phyloP scores from a whole-genome alignment of 176 grass and related monocot species.

The Ananas comosus region DNA sequence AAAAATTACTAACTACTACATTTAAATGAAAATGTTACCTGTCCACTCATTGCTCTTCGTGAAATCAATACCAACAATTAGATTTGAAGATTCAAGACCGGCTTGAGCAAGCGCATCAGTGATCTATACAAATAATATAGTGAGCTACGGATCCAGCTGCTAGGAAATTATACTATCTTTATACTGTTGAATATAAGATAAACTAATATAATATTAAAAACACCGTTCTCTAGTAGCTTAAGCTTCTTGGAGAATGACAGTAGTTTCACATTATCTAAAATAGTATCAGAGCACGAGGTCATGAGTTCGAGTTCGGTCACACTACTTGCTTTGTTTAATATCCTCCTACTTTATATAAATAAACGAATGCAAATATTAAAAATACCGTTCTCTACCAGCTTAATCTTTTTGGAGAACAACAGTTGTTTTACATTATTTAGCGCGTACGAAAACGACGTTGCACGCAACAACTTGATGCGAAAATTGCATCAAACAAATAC shows the following conservation, averaged over 20 bases:
- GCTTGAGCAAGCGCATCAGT: constrained; percentile 59
- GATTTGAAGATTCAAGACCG: constrained; percentile 72
- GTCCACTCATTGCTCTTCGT: constrained; percentile 83
- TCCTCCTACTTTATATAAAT: background rate
- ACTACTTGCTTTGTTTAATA: background rate
- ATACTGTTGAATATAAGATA: background rate
- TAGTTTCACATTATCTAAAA: background rate
- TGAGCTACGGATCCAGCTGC: background rate
- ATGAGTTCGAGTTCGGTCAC: background rate
- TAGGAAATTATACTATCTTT: background rate
- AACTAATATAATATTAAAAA: background rate
- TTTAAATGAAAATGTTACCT: constrained; percentile 32
- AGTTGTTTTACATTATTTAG: too few relatives aligned
- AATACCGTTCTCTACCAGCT: background rate
- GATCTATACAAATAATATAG: constrained; percentile 38
- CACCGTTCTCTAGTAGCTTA: background rate
- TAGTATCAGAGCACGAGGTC: background rate
- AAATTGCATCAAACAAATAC: constrained; percentile 21
- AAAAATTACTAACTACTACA: background rate
- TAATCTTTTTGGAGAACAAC: background rate
- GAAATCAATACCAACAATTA: constrained; percentile 80
- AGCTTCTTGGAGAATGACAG: background rate
- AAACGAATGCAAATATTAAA: background rate
- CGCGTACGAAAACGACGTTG: too few relatives aligned
- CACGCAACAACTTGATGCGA: background rate